Percentiles rank a stretch among this genome's conserved stretches.
phyloP scores from a whole-genome alignment of 192 early-diverging fungal genomes.

The Coemansia reversa region DNA sequence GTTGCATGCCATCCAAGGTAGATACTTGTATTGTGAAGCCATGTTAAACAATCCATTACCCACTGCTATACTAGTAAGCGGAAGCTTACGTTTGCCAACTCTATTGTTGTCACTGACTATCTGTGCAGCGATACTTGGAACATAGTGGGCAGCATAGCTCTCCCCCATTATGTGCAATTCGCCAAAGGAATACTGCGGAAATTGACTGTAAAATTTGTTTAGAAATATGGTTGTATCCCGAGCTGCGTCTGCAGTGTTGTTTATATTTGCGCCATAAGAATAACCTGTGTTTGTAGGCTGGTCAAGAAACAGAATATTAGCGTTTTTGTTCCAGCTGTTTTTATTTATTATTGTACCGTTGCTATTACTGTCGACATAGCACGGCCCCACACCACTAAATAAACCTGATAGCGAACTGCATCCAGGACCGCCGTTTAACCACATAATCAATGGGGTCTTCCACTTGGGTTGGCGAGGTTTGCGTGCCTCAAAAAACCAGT shows the following conservation, averaged over 20 bases:
- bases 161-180: conserved; percentile 88
- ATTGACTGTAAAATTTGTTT: conserved; percentile 75
- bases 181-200: conserved; percentile 69
- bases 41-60: conserved; percentile 91
- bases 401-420: conserved; percentile 75
- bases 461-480: conserved; percentile 47
- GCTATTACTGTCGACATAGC: conserved; percentile 69
- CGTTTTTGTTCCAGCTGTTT: conserved; percentile 84
- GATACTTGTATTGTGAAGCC: conserved; percentile 78
- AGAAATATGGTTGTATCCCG: conserved; percentile 81
- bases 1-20: conserved; percentile 68
- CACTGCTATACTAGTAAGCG: conserved; percentile 71
- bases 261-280: conserved; percentile 69
- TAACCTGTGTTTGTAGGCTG: conserved; percentile 89
- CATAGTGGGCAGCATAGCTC: conserved; percentile 85
- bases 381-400: conserved; percentile 79
- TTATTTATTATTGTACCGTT: conserved; percentile 66
- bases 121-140: conserved; percentile 79
- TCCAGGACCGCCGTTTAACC: conserved; percentile 81
- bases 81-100: conserved; percentile 36
- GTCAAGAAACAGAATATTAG: conserved; percentile 78
- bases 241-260: conserved; percentile 68
- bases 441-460: conserved; percentile 68
- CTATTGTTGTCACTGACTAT: conserved; percentile 66
- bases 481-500: conserved; percentile 94